Evolutionary conservation across 2,329 filamentous ascomycete species (phyloP), one percentile per base, ranked within the genome.

Genomic region (Diaporthe sp.): DNA sequence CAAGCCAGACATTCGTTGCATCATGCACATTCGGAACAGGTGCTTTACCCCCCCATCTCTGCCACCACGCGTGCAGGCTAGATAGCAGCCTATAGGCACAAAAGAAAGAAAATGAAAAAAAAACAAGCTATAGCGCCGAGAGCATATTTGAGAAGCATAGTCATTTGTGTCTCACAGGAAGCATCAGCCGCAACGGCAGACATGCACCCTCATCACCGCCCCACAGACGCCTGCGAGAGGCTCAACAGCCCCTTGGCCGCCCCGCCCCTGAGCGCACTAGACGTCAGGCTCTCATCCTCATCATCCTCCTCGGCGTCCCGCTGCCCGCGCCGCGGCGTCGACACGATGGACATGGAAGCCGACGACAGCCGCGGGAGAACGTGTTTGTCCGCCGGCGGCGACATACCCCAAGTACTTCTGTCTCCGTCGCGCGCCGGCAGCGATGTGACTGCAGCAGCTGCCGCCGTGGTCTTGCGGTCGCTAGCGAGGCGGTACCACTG

Each of bases 171-270:
- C 37, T 30, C 17, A 63, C 6, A 37, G 12, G 37, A 19, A 12
- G 19, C 15, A 59, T 8, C 9, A 39, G 32, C 27, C 19, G 5
- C 30, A 15, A 13, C 42, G 44, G 15, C 39, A 39, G 37, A 10
- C 17, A 30, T 12, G 37, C 25, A 19, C 10, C 25, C 42, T 61
- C 68, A 55, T 25, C 66, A 50, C 15, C 44, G 58, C 8, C 35
- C 30, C 25, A 66, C 63, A 9, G 71, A 68, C n/a, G 66, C 73
- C 73, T 74, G 72, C 19, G 73, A 70, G 35, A 91, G 80, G 75
- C 86, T 87, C 75, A 91, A 78, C 77, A 92, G 78, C 10, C 87
- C 89, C 78, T 86, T 87, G 17, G 86, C 88, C 12, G 88, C 89
- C 58, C 85, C 83, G 5, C 85, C 88, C 73, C 85, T 85, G 50